Percentiles rank a stretch among this genome's conserved stretches.
Conservation (phyloP, 2,329 filamentous ascomycete species). For the Graphiopsis chlorocephala region DNA sequence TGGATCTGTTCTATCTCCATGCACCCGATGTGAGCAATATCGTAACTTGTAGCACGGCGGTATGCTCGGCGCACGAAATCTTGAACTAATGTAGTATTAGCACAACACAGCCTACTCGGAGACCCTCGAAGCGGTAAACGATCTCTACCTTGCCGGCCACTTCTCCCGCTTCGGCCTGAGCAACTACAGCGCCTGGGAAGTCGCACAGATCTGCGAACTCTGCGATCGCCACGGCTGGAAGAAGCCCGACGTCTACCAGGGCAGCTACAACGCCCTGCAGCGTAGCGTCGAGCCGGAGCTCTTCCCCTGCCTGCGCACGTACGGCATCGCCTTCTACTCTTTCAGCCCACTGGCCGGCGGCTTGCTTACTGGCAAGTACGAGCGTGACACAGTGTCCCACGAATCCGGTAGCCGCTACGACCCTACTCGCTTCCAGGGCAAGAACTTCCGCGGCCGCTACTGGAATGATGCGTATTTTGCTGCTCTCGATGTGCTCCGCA, state of each 20-base stretch:
- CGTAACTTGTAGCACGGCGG: not conserved
- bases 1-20: slow-evolving; percentile 76
- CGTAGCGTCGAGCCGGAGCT: slow-evolving; percentile 71
- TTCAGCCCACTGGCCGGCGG: slow-evolving; percentile 80
- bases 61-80: not conserved
- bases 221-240: slow-evolving; percentile 77
- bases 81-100: not conserved
- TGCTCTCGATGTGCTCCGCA: slow-evolving; percentile 64
- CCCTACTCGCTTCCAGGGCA: slow-evolving; percentile 47
- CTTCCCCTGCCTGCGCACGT: slow-evolving; percentile 64
- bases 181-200: slow-evolving; percentile 81
- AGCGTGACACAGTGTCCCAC: slow-evolving; percentile 53
- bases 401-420: slow-evolving; percentile 68
- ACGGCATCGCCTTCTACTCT: slow-evolving; percentile 71
- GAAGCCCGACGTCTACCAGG: slow-evolving; percentile 75
- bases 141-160: slow-evolving; percentile 78
- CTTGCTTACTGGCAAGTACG: slow-evolving; percentile 73
- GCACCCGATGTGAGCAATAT: slow-evolving; percentile 45
- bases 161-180: slow-evolving; percentile 74
- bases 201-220: slow-evolving; percentile 75
- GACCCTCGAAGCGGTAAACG: slow-evolving; percentile 71
- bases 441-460: slow-evolving; percentile 61
- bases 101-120: slow-evolving; percentile 64
- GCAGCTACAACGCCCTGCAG: slow-evolving; percentile 53
- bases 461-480: slow-evolving; percentile 64